Conservation (phyloP, 495 filamentous ascomycete genomes). For the Symbiotaphrina buchneri region DNA sequence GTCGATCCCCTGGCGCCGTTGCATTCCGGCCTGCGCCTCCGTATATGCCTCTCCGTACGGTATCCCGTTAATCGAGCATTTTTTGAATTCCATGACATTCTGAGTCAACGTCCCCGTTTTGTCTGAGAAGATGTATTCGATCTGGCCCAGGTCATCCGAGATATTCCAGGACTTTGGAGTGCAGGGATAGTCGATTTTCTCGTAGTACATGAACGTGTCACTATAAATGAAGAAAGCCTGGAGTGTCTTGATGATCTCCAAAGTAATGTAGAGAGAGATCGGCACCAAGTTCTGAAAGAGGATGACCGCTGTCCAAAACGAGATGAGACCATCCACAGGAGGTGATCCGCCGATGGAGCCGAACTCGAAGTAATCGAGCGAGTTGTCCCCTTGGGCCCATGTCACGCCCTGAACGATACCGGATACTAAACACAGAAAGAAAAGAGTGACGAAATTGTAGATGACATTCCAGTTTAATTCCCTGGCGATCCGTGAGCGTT, state of each 20-base stretch:
- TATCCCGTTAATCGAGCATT: constrained; percentile 80
- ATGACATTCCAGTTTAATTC: constrained; percentile 96
- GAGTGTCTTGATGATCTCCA: constrained; percentile 82
- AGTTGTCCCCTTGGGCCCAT: constrained; percentile 54
- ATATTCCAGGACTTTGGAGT: constrained; percentile 99
- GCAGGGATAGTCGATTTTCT: constrained; percentile 76
- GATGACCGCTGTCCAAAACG: constrained; percentile 87
- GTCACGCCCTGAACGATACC: constrained; percentile 67
- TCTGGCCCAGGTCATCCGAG: constrained; percentile 92
- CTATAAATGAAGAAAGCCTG: constrained; percentile 98
- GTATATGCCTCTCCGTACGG: constrained; percentile 96
- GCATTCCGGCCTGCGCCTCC: constrained; percentile 88
- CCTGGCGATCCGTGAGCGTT: constrained; percentile 72
- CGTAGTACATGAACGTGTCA: constrained; percentile 92
- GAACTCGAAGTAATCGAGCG: constrained; percentile 67
- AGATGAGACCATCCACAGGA: constrained; percentile 71
- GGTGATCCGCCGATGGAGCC: constrained; percentile 61
- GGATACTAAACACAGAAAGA: constrained; percentile 72
- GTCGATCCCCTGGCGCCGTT: constrained; percentile 70
- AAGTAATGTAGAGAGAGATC: constrained; percentile 91
- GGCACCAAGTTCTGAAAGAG: constrained; percentile 97
- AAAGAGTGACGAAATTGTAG: constrained; percentile 84
- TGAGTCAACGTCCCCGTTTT: constrained; percentile 97
- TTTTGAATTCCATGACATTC: constrained; percentile 99
- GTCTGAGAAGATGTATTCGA: constrained; percentile 99